phyloP scores from a whole-genome alignment of 495 filamentous ascomycete species.

The Lasiosphaeria miniovina region DNA sequence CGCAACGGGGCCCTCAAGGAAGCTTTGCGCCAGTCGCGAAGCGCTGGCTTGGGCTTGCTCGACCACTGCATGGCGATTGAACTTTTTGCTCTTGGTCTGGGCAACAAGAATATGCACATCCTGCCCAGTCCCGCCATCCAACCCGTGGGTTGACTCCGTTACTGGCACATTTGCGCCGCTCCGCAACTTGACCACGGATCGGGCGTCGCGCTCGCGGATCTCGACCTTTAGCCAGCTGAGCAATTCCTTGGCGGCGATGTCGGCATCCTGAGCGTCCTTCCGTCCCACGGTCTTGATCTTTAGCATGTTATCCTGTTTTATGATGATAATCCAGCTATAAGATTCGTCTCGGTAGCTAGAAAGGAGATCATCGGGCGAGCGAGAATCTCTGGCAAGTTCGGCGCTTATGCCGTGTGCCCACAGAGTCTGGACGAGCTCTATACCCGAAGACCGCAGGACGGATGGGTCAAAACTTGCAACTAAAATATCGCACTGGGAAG shows the following conservation, averaged over 20 bases:
- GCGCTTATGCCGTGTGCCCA: constrained; percentile 84
- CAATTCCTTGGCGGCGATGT: constrained; percentile 71
- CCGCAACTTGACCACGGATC: constrained; percentile 31
- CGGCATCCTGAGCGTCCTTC: constrained; percentile 70
- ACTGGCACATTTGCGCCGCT: constrained; percentile 6
- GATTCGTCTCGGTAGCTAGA: constrained; percentile 68
- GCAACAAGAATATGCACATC: constrained; percentile 81
- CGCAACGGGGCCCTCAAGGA: constrained; percentile 71
- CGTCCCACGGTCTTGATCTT: constrained; percentile 73
- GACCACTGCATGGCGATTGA: constrained; percentile 78
- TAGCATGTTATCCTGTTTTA: constrained; percentile 73
- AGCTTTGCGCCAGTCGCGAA: constrained; percentile 59
- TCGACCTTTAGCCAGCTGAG: constrained; percentile 78
- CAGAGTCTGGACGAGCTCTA: constrained; percentile 73
- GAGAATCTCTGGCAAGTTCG: constrained; percentile 76
- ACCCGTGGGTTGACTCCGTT: constrained; percentile 14
- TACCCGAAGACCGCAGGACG: constrained; percentile 69
- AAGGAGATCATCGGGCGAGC: constrained; percentile 72
- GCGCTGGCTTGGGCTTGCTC: constrained; percentile 70
- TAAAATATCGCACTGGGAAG: constrained; percentile 72
- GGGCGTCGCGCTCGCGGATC: constrained; percentile 62
- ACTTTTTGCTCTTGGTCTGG: constrained; percentile 83
- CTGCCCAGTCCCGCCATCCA: constrained; percentile 51
- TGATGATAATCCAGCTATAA: constrained; percentile 81
- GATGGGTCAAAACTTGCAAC: constrained; percentile 80